A percentile compares a stretch with the other conserved stretches of the same genome.
Conservation (phyloP, 2,329 filamentous ascomycete genomes). For the Simplicillium sp. region DNA sequence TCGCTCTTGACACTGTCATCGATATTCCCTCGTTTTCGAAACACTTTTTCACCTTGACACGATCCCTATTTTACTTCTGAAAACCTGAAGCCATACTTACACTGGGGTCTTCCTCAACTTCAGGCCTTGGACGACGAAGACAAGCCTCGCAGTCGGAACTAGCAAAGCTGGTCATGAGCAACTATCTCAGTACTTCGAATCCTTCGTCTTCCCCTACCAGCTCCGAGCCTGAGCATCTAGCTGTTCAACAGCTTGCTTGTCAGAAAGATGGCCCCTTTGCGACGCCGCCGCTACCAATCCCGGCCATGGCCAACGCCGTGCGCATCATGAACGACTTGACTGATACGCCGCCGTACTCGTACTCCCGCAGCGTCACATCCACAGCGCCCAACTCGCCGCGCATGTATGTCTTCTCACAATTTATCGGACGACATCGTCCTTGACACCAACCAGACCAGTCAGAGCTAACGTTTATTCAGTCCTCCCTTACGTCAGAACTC, state of each 20-base stretch:
- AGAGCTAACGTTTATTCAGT: constrained; percentile 29
- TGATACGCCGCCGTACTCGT: constrained; percentile 46
- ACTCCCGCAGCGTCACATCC: constrained; percentile 46
- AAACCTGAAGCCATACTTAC: neutral
- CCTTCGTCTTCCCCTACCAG: constrained; percentile 19
- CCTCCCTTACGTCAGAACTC: constrained; percentile 64
- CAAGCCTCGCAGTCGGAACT: constrained; percentile 31
- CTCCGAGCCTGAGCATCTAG: constrained; percentile 19
- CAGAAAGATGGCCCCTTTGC: constrained; percentile 18
- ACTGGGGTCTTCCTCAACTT: constrained; percentile 4
- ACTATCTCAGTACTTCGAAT: constrained; percentile 23
- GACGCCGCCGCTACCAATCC: constrained; percentile 16
- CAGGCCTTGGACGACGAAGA: constrained; percentile 21
- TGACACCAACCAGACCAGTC: neutral
- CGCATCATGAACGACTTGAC: constrained; percentile 33
- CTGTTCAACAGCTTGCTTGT: constrained; percentile 23
- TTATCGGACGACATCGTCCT: constrained; percentile 3
- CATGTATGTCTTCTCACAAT: constrained; percentile 33
- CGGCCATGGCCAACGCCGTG: constrained; percentile 30
- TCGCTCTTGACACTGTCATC: too few species aligned
- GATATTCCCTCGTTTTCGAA: too few species aligned
- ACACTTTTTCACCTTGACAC: too few species aligned
- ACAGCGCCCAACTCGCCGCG: constrained; percentile 50
- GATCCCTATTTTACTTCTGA: too few species aligned
- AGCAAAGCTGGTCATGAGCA: constrained; percentile 37